A percentile compares a stretch with the other conserved stretches of the same genome.
phyloP scores from a whole-genome alignment of 495 filamentous ascomycete species.

The Podospora sp. region DNA sequence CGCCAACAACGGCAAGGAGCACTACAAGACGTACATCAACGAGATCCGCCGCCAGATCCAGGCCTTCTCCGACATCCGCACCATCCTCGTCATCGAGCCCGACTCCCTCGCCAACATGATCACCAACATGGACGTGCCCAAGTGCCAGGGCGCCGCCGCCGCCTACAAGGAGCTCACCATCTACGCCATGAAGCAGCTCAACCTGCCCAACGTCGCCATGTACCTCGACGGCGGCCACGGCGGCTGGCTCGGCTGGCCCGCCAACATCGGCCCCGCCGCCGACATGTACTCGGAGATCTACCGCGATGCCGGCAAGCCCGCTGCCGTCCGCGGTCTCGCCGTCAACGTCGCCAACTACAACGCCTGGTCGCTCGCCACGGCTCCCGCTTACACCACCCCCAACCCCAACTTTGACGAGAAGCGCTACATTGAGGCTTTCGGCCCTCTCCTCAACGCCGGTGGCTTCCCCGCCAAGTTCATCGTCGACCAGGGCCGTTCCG shows the following conservation, averaged over 20 bases:
- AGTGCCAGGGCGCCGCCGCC: constrained; percentile 63
- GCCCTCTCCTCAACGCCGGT: constrained; percentile 58
- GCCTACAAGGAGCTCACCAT: constrained; percentile 69
- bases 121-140: constrained; percentile 68
- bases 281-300: constrained; percentile 67
- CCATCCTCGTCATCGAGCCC: constrained; percentile 66
- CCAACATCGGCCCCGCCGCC: constrained; percentile 73
- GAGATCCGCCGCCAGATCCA: constrained; percentile 60
- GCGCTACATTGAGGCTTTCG: constrained; percentile 67
- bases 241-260: constrained; percentile 83
- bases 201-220: constrained; percentile 78
- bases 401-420: constrained; percentile 69
- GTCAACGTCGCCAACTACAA: constrained; percentile 87
- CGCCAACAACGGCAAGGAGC: constrained; percentile 54
- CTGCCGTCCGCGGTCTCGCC: constrained; percentile 68
- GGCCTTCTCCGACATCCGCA: constrained; percentile 56
- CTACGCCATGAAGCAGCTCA: constrained; percentile 70
- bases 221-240: constrained; percentile 81
- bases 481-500: constrained; percentile 68
- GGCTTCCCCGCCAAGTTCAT: constrained; percentile 76
- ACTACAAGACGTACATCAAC: constrained; percentile 76
- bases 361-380: constrained; percentile 50
- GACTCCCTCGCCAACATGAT: constrained; percentile 80
- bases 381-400: constrained; percentile 45
- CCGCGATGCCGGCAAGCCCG: constrained; percentile 65